Conservation (phyloP, 805 yeast genomes). For the Metschnikowia drakensbergensis region DNA sequence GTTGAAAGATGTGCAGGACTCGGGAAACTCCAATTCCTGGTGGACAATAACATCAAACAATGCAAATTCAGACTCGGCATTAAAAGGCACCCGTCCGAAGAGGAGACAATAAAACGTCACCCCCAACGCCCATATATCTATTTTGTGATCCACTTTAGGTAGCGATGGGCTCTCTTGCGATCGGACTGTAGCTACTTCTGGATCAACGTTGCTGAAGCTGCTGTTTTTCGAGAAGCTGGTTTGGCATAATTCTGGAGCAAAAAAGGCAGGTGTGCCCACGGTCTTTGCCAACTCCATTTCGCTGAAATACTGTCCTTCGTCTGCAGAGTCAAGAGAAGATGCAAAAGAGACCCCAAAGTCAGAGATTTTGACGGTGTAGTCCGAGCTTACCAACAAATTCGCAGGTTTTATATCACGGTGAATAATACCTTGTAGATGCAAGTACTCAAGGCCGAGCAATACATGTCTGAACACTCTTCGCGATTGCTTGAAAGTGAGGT, state of each 20-base stretch:
- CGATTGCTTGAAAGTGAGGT: conserved; percentile 61
- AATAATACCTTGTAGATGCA: conserved; percentile 85
- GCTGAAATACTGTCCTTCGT: conserved; percentile 38
- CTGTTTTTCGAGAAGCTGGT: conserved; percentile 28
- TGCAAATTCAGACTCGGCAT: conserved; percentile 81
- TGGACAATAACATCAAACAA: conserved; percentile 78
- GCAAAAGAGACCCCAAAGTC: conserved; percentile 96
- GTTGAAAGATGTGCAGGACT: conserved; percentile 27
- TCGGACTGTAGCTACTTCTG: not conserved
- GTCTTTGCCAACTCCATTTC: conserved; percentile 90
- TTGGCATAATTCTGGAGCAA: conserved; percentile 79
- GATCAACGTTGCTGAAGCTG: conserved; percentile 1
- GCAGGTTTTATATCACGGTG: conserved; percentile 98
- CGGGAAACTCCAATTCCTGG: conserved; percentile 57
- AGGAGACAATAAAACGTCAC: conserved; percentile 84
- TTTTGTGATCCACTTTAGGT: conserved; percentile 68
- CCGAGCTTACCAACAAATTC: conserved; percentile 66
- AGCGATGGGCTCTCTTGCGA: conserved; percentile 6
- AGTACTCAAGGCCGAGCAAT: conserved; percentile 79
- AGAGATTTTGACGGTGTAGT: conserved; percentile 81
- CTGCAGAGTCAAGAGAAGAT: conserved; percentile 37
- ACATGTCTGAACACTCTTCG: conserved; percentile 79
- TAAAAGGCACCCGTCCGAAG: conserved; percentile 86
- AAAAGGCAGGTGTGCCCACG: conserved; percentile 96
- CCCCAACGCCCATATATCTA: conserved; percentile 98